Percentiles rank a stretch among this genome's conserved stretches.
Evolutionary conservation across 2,329 filamentous ascomycete species (phyloP).

Genomic region (Pseudocercospora eumusae): DNA sequence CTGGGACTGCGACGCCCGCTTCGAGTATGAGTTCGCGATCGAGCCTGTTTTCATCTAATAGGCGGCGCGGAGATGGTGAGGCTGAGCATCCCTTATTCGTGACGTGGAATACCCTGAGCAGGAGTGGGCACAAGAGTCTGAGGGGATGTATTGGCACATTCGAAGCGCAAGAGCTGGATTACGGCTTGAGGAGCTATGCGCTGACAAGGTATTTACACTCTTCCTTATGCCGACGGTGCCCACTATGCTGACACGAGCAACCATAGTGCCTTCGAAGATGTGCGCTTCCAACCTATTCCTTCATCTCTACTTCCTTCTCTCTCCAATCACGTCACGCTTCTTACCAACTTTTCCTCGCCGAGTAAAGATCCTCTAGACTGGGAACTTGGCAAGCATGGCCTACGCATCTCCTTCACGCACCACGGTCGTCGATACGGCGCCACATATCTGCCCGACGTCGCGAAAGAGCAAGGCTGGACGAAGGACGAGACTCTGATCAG

Average conservation of each 20-base stretch:
- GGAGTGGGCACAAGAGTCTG: conserved; percentile 64
- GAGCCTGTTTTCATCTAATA: conserved; percentile 47
- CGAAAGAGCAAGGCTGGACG: conserved; percentile 88
- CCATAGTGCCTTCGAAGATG: conserved; percentile 62
- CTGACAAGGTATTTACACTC: conserved; percentile 64
- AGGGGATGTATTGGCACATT: conserved; percentile 98
- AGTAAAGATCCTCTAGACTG: conserved; percentile 73
- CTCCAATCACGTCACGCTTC: conserved; percentile 70
- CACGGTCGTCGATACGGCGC: conserved; percentile 73
- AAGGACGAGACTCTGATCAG: conserved; percentile 89
- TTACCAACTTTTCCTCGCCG: conserved; percentile 66
- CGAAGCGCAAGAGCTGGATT: conserved; percentile 69
- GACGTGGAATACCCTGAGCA: conserved; percentile 81
- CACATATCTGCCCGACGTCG: conserved; percentile 91
- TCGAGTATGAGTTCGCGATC: conserved; percentile 48
- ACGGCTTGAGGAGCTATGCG: conserved; percentile 77
- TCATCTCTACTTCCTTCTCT: conserved; percentile 68
- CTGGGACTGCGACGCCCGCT: conserved; percentile 35
- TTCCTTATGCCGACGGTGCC: too few species aligned
- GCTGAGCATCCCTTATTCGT: conserved; percentile 76
- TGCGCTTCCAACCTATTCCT: conserved; percentile 61
- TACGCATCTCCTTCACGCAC: conserved; percentile 81
- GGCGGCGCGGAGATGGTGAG: conserved; percentile 32
- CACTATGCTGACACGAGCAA: not conserved
- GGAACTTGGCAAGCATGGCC: conserved; percentile 80